phyloP scores from a whole-genome alignment of 1,284 basidiomycete genomes.

The Pseudomicrostroma phylloplanum region DNA sequence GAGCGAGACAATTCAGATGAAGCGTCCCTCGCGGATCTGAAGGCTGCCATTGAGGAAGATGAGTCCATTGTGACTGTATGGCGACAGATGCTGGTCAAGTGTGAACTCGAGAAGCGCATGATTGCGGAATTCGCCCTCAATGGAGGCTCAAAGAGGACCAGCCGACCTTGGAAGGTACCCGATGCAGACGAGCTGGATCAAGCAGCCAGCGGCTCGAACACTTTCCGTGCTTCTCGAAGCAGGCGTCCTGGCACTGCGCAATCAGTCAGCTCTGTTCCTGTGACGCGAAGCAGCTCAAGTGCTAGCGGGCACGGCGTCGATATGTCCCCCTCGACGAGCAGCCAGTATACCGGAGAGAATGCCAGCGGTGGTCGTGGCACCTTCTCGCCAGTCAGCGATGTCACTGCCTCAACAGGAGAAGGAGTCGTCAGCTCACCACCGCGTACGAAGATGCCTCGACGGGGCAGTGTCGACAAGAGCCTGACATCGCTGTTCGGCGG shows the following conservation, averaged over 20 bases:
- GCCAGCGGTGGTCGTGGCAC: neutral
- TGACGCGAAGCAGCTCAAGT: slow-evolving; percentile 19
- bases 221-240: neutral
- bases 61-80: slow-evolving; percentile 28
- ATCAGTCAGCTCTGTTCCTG: slow-evolving; percentile 9
- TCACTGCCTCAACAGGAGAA: neutral
- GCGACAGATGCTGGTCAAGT: slow-evolving; percentile 26
- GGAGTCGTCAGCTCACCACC: neutral
- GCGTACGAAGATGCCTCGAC: neutral
- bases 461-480: slow-evolving; percentile 2
- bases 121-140: neutral
- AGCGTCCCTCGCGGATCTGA: slow-evolving; percentile 34
- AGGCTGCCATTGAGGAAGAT: slow-evolving; percentile 39
- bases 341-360: neutral
- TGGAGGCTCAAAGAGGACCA: slow-evolving; percentile 23
- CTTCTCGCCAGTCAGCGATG: neutral
- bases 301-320: slow-evolving; percentile 10
- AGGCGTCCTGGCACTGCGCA: neutral
- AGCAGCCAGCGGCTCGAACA: slow-evolving; percentile 17
- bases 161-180: slow-evolving; percentile 31
- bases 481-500: neutral
- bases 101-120: slow-evolving; percentile 19
- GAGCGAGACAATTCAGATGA: slow-evolving; percentile 46
- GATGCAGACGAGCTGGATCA: slow-evolving; percentile 33
- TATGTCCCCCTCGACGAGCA: neutral